Percentiles rank a stretch among this genome's conserved stretches.
Evolutionary conservation across 495 filamentous ascomycete genomes (phyloP).

Genomic region (Trichoderma virens): DNA sequence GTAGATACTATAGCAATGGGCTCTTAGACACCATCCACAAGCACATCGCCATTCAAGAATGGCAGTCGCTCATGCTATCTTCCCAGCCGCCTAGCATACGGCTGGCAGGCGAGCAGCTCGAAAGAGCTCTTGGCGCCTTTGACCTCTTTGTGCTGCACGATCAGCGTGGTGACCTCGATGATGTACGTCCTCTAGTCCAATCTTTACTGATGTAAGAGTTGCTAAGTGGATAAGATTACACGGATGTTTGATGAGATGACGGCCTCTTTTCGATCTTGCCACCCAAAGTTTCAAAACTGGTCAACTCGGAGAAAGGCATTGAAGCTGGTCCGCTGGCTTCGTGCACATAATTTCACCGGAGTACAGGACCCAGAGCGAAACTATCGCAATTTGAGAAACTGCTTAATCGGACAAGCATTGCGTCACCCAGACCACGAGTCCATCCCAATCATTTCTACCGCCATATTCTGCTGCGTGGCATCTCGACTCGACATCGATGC

Average conservation of each 20-base stretch:
- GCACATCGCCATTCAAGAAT: constrained; percentile 66
- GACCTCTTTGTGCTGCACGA: constrained; percentile 79
- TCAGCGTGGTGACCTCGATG: constrained; percentile 60
- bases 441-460: constrained; percentile 69
- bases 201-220: constrained; percentile 3
- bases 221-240: constrained; percentile 40
- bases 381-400: constrained; percentile 76
- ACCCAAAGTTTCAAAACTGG: constrained; percentile 41
- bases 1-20: constrained; percentile 65
- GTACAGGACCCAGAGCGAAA: constrained; percentile 48
- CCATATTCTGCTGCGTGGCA: constrained; percentile 36
- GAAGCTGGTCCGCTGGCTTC: constrained; percentile 58
- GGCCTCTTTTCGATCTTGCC: constrained; percentile 36
- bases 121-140: constrained; percentile 69
- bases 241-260: constrained; percentile 57
- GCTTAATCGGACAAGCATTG: constrained; percentile 70
- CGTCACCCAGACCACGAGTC: constrained; percentile 62
- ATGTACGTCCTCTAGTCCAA: constrained; percentile 39
- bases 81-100: neutral
- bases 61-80: constrained; percentile 31
- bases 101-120: constrained; percentile 50
- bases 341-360: constrained; percentile 57
- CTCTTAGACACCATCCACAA: constrained; percentile 76
- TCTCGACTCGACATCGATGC: constrained; percentile 60
- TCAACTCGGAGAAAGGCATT: constrained; percentile 59